These are phyloP conservation scores for Pyrenochaeta sp. DNA, from an alignment of 2,329 filamentous ascomycete species.

Conservation along the genomic window DNA sequence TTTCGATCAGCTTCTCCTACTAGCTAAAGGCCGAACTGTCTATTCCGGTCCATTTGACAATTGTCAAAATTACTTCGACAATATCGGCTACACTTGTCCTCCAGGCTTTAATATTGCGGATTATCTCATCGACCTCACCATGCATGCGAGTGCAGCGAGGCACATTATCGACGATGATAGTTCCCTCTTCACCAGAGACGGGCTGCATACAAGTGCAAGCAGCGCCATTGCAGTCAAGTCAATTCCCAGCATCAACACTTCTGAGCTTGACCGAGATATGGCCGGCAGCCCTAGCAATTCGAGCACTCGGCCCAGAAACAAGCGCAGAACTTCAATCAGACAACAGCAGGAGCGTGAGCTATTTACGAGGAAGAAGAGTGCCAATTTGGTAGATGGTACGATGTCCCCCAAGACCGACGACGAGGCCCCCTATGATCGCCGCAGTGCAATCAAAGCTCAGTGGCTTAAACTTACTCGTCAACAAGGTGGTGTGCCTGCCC, in stretches of 20 bases:
- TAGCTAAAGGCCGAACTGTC: slow-evolving; percentile 88
- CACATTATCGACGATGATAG: slow-evolving; percentile 64
- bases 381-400: slow-evolving; percentile 58
- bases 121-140: slow-evolving; percentile 95
- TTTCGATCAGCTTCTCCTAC: slow-evolving; percentile 90
- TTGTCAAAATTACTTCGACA: slow-evolving; percentile 92
- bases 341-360: slow-evolving; percentile 88
- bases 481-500: slow-evolving; percentile 62
- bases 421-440: slow-evolving; percentile 62
- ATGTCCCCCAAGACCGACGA: slow-evolving; percentile 69
- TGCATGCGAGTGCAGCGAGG: slow-evolving; percentile 79
- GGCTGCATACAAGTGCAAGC: slow-evolving; percentile 77
- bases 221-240: slow-evolving; percentile 90
- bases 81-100: slow-evolving; percentile 89
- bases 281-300: slow-evolving; percentile 68
- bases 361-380: slow-evolving; percentile 80
- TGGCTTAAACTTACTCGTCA: slow-evolving; percentile 67
- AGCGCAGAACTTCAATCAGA: slow-evolving; percentile 80
- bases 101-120: slow-evolving; percentile 99
- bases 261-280: slow-evolving; percentile 69
- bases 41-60: slow-evolving; percentile 90
- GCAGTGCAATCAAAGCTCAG: slow-evolving; percentile 60
- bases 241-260: slow-evolving; percentile 81
- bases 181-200: slow-evolving; percentile 67
- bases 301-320: slow-evolving; percentile 69